Base-by-base conservation (phyloP, 225 moss, liverwort and hornwort species). In the Bryoerythrophyllum caledonicum region DNA sequence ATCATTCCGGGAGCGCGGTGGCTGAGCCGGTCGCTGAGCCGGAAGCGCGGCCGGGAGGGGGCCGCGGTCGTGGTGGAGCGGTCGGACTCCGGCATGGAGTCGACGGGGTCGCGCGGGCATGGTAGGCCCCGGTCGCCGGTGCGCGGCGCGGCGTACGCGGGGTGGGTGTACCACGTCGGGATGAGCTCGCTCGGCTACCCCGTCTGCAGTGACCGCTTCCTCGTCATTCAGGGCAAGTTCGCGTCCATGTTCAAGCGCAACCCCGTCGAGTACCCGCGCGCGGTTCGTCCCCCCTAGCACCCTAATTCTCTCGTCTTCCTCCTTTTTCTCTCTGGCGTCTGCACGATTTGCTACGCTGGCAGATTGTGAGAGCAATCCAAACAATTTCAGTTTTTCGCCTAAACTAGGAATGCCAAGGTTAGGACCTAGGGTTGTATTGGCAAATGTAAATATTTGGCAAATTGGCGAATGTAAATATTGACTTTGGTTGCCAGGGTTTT, bases 171-270 rank as follows among this genome's bases (percentile, higher is more conserved):
- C 71, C 92, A 90, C 76, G 86, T 90, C 63, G 90, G 90, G 26
- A 84, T 79, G 54, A 92, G 83, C 79, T 86, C 90, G 67, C 71
- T 90, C 55, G 88, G 90, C 1, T 88, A 88, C 63, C 81, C 79
- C 19, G 86, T 86, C 70, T 90, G 83, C 64, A 86, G 80, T 34
- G 75, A 82, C 10, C 81, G 92, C 26, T 92, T 84, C 69, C 80
- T 92, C 30, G 83, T 90, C 69, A 90, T 92, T 41, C 88, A 90
- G 82, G 88, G 88, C 56, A 90, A 86, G 58, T 79, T 79, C 55
- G 92, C 90, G 34, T 81, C 88, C 28, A 88, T 92, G 92, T 92
- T 86, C 90, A 92, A 90, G 85, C 83, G 87, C 79, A 73, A 92
- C 78, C 90, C 92, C 55, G 81, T 77, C 59, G 84, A 83, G 49